A percentile compares a stretch with the other conserved stretches of the same genome.
Evolutionary conservation across 306 rosid genomes (phyloP).

Genomic region (Gleditsia sinensis): DNA sequence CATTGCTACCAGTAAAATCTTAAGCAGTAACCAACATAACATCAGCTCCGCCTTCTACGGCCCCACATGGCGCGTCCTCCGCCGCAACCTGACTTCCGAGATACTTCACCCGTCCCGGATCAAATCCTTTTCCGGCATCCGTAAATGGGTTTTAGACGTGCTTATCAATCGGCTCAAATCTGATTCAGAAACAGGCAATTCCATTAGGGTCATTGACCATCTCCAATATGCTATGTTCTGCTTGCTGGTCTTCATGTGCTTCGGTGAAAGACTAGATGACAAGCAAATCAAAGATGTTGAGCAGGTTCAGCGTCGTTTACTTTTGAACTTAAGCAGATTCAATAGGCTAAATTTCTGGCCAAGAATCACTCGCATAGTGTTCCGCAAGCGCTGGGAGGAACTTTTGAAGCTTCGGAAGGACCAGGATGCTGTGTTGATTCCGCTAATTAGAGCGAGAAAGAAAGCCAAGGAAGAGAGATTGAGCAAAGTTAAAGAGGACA

Average conservation of each 20-base stretch:
- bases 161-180: neutral
- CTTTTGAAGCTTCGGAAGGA: neutral
- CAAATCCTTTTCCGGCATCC: neutral
- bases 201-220: constrained; percentile 2
- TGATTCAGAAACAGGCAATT: neutral
- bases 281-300: constrained; percentile 7
- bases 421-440: neutral
- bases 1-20: neutral
- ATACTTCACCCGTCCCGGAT: constrained; percentile 6
- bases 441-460: constrained; percentile 1
- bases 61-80: constrained; percentile 2
- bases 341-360: neutral
- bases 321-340: neutral
- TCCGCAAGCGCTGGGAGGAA: constrained; percentile 1
- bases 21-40: constrained; percentile 5
- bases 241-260: constrained; percentile 18
- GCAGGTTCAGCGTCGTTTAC: neutral
- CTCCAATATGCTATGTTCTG: constrained; percentile 12
- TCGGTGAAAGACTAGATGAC: neutral
- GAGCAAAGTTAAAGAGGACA: neutral
- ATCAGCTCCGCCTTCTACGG: constrained; percentile 1
- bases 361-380: neutral
- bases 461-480: neutral
- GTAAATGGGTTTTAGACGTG: neutral
- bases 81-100: constrained; percentile 14